Conservation (phyloP, 2,329 filamentous ascomycete species). For the Fusarium sp. region DNA sequence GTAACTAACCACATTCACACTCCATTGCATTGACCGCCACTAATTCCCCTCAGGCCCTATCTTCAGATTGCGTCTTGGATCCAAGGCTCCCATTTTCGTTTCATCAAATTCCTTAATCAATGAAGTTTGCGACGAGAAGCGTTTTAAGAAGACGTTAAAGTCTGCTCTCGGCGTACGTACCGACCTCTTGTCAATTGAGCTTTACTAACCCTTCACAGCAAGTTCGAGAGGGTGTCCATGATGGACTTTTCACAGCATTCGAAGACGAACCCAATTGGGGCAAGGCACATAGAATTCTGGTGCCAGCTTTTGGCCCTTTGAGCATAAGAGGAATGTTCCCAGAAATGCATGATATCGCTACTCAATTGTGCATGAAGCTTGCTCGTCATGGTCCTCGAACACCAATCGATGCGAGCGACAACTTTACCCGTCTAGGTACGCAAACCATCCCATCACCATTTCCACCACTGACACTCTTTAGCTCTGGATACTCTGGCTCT, state of each 20-base stretch:
- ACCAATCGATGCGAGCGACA: slow-evolving; percentile 71
- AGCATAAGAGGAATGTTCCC: slow-evolving; percentile 76
- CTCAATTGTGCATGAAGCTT: slow-evolving; percentile 76
- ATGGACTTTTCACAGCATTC: slow-evolving; percentile 74
- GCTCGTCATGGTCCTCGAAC: slow-evolving; percentile 70
- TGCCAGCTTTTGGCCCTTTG: slow-evolving; percentile 77
- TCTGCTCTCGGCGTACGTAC: slow-evolving; percentile 58
- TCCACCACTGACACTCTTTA: not conserved
- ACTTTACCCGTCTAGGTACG: slow-evolving; percentile 73
- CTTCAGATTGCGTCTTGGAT: slow-evolving; percentile 36
- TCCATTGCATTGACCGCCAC: not conserved
- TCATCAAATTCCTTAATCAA: slow-evolving; percentile 68
- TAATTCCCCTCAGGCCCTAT: slow-evolving; percentile 36
- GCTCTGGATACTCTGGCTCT: slow-evolving; percentile 79
- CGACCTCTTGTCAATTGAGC: not conserved
- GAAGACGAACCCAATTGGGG: slow-evolving; percentile 72
- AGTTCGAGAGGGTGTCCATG: slow-evolving; percentile 70
- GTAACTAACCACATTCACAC: slow-evolving; percentile 53
- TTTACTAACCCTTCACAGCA: slow-evolving; percentile 49
- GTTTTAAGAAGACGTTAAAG: slow-evolving; percentile 71
- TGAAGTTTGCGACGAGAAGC: slow-evolving; percentile 73
- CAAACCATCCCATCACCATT: not conserved
- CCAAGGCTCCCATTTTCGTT: slow-evolving; percentile 56
- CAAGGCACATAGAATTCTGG: slow-evolving; percentile 73
- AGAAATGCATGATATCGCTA: slow-evolving; percentile 76